Evolutionary conservation across 306 rosid species (phyloP), one percentile per base, ranked within the genome.

Genomic region (Cucumis cinereus): DNA sequence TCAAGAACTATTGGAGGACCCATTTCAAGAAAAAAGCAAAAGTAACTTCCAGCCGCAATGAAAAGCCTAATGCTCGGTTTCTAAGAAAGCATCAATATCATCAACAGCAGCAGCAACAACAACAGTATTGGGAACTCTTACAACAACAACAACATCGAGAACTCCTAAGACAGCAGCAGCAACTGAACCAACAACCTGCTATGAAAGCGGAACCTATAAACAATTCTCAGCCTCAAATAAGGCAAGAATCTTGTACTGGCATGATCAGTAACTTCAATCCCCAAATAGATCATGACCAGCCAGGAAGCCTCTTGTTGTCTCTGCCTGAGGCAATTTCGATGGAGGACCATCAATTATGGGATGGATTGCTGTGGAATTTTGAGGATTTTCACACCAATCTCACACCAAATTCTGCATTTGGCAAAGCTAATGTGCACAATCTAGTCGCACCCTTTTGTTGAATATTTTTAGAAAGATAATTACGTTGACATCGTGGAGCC

Each of bases 1-100:
- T 93, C 77, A 93, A 93, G 81, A 93, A 93, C 58, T 91, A 91
- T 38, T 93, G 98, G 97, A 82, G 97, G 77, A 93, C 97, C 43
- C 98, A 89, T 86, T 89, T 93, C 87, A 93, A 91, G 92, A 93
- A 89, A 63, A 89, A 88, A 58, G 80, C 82, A 9, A 88, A 84
- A 75, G 84, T 69, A 33, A 79, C 92, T 16, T 76, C 84, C 24
- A 90, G 87, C 57, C 68, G 79, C 35, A 79, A 84, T 1, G 88
- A 91, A 75, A 93, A 84, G 77, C 88, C 84, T 0, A 93, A 85
- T 58, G 81, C 81, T 74, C 90, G 91, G 79, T 81, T 87, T n/a
- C 11, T 88, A 11, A 87, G 83, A 83, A 77, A 86, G 78, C 92
- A 87, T 41, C 95, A 81, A 6, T 87, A 79, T 40, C 79, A 77